Conservation (phyloP, 495 filamentous ascomycete species). For the Neurospora sp. region DNA sequence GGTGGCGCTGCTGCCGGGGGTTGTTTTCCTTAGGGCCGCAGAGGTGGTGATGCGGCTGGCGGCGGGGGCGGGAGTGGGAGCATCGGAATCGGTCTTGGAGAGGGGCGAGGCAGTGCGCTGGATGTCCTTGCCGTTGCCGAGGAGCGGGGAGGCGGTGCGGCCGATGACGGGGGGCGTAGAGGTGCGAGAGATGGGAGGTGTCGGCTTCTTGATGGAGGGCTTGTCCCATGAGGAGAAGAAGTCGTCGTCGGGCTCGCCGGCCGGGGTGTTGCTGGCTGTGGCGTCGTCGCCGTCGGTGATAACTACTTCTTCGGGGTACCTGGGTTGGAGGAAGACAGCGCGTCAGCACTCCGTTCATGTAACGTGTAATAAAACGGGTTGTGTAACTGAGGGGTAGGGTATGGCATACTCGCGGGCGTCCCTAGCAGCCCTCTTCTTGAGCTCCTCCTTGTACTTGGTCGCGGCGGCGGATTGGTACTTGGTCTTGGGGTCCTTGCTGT, state of each 20-base stretch:
- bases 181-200: slow-evolving; percentile 84
- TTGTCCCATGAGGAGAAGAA: slow-evolving; percentile 99
- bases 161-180: slow-evolving; percentile 77
- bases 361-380: not conserved
- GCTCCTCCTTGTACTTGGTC: slow-evolving; percentile 92
- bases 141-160: slow-evolving; percentile 79
- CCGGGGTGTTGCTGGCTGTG: slow-evolving; percentile 58
- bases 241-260: slow-evolving; percentile 73
- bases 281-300: slow-evolving; percentile 64
- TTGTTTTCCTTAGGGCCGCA: slow-evolving; percentile 64
- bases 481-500: slow-evolving; percentile 89
- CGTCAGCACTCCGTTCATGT: slow-evolving; percentile 7
- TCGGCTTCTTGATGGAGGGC: slow-evolving; percentile 91
- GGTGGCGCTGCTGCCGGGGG: slow-evolving; percentile 40
- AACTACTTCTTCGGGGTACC: slow-evolving; percentile 77
- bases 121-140: slow-evolving; percentile 61
- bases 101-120: slow-evolving; percentile 75
- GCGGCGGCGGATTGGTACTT: slow-evolving; percentile 91
- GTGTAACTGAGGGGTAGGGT: not conserved
- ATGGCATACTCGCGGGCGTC: slow-evolving; percentile 66
- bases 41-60: slow-evolving; percentile 65
- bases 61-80: slow-evolving; percentile 28
- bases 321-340: slow-evolving; percentile 23
- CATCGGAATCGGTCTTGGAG: slow-evolving; percentile 40
- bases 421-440: slow-evolving; percentile 68